These are phyloP conservation scores for Kuraishia piskuri DNA, from an alignment of 805 yeast genomes.

Conservation along the genomic window DNA sequence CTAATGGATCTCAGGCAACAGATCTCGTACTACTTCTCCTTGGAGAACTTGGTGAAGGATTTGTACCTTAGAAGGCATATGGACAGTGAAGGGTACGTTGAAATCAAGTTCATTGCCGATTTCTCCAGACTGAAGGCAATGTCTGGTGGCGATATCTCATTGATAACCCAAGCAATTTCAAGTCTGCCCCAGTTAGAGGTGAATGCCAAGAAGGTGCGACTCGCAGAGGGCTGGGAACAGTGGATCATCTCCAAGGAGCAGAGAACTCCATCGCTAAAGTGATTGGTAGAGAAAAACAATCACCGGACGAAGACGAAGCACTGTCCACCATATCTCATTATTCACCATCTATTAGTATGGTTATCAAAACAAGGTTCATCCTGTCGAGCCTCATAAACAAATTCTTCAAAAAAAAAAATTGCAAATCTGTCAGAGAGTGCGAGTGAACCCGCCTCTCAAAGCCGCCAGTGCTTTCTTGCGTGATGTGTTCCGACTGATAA, in stretches of 20 bases:
- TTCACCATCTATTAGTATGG: too few relatives aligned
- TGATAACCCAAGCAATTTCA: conserved; percentile 48
- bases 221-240: conserved; percentile 44
- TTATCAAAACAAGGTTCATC: too few relatives aligned
- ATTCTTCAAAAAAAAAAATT: too few relatives aligned
- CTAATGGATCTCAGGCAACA: conserved; percentile 35
- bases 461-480: not conserved
- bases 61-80: conserved; percentile 72
- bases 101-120: conserved; percentile 49
- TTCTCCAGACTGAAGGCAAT: conserved; percentile 71
- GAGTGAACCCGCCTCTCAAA: not conserved
- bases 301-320: too few relatives aligned
- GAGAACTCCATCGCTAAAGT: conserved; percentile 33
- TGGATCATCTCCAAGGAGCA: conserved; percentile 61
- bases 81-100: conserved; percentile 69
- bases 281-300: not conserved
- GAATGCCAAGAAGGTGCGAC: conserved; percentile 51
- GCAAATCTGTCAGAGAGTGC: too few relatives aligned
- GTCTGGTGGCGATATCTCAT: conserved; percentile 42
- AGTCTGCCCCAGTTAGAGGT: conserved; percentile 38
- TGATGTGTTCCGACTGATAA: not conserved
- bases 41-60: conserved; percentile 83
- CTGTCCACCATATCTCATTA: too few relatives aligned
- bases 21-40: conserved; percentile 84
- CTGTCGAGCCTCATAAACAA: too few relatives aligned